Conservation (phyloP, 495 filamentous ascomycete genomes). For the Glarea lozoyensis region DNA sequence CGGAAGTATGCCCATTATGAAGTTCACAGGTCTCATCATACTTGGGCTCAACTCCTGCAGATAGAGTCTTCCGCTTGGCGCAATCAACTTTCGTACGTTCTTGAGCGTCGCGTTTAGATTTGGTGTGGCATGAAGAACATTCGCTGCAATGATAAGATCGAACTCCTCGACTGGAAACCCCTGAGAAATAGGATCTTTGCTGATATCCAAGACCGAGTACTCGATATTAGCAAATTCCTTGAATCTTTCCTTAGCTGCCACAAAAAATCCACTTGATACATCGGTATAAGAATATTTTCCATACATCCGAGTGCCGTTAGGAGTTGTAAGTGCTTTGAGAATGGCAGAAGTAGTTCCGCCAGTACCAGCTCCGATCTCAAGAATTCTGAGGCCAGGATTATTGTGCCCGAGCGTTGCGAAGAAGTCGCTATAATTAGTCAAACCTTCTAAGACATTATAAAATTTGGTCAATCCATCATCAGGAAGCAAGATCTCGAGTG, state of each 20-base stretch:
- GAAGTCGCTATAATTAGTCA: slow-evolving; percentile 6
- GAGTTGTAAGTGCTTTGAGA: slow-evolving; percentile 5
- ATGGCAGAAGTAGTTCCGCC: slow-evolving; percentile 15
- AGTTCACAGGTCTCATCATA: too few relatives aligned
- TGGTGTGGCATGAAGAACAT: slow-evolving; percentile 45
- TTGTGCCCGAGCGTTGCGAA: slow-evolving; percentile 14
- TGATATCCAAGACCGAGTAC: slow-evolving; percentile 34
- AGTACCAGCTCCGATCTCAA: slow-evolving; percentile 33
- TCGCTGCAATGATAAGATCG: slow-evolving; percentile 42
- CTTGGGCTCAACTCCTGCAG: slow-evolving; percentile 31
- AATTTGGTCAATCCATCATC: slow-evolving; percentile 19
- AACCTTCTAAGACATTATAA: slow-evolving; percentile 18
- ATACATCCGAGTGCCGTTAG: slow-evolving; percentile 8
- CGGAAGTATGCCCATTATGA: slow-evolving; percentile 32
- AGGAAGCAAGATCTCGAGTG: slow-evolving; percentile 16
- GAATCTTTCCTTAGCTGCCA: slow-evolving; percentile 20
- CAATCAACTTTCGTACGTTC: slow-evolving; percentile 29
- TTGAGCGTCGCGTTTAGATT: slow-evolving; percentile 36
- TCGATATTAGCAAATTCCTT: slow-evolving; percentile 2
- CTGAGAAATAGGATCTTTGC: slow-evolving; percentile 32
- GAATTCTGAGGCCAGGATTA: slow-evolving; percentile 23
- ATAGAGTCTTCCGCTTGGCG: slow-evolving; percentile 24
- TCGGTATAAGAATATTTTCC: slow-evolving; percentile 38
- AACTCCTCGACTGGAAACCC: slow-evolving; percentile 36
- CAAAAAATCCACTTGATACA: slow-evolving; percentile 42